Conservation (phyloP, 2,329 filamentous ascomycete species). For the Colletotrichum theobromicola region DNA sequence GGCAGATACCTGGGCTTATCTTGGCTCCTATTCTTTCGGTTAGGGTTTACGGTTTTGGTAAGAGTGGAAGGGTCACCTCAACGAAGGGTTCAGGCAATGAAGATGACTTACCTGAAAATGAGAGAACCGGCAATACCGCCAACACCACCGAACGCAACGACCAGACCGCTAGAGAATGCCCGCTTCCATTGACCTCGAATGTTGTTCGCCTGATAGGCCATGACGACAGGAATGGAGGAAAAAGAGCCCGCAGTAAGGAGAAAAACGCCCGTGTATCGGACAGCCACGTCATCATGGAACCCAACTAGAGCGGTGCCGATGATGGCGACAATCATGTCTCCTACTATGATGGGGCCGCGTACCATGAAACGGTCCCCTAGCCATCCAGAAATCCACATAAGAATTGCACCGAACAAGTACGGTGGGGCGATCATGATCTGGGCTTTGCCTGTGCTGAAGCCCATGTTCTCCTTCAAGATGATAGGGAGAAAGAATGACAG, state of each 20-base stretch:
- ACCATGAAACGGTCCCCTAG: constrained; percentile 67
- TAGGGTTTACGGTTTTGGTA: background rate
- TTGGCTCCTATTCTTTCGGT: background rate
- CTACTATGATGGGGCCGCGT: constrained; percentile 71
- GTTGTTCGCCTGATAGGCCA: constrained; percentile 22
- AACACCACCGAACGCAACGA: constrained; percentile 19
- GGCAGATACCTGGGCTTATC: constrained; percentile 11
- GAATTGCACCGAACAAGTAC: constrained; percentile 63
- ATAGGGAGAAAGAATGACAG: constrained; percentile 62
- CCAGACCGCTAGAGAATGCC: constrained; percentile 19
- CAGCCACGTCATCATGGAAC: constrained; percentile 52
- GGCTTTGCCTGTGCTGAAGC: constrained; percentile 35
- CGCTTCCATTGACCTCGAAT: constrained; percentile 24
- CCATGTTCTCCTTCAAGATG: constrained; percentile 49
- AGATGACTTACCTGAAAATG: constrained; percentile 16
- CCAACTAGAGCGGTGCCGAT: constrained; percentile 71
- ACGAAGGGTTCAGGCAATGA: background rate
- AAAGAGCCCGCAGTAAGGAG: constrained; percentile 37
- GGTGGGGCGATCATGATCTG: constrained; percentile 64
- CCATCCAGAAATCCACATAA: constrained; percentile 68
- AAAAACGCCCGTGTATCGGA: constrained; percentile 73
- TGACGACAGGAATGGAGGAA: constrained; percentile 6
- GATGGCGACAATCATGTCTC: constrained; percentile 63
- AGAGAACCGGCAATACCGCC: constrained; percentile 21
- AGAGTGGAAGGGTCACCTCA: background rate